A percentile compares a stretch with the other conserved stretches of the same genome.
Evolutionary conservation across 306 rosid species (phyloP).

Genomic region (Quillaja saponaria): DNA sequence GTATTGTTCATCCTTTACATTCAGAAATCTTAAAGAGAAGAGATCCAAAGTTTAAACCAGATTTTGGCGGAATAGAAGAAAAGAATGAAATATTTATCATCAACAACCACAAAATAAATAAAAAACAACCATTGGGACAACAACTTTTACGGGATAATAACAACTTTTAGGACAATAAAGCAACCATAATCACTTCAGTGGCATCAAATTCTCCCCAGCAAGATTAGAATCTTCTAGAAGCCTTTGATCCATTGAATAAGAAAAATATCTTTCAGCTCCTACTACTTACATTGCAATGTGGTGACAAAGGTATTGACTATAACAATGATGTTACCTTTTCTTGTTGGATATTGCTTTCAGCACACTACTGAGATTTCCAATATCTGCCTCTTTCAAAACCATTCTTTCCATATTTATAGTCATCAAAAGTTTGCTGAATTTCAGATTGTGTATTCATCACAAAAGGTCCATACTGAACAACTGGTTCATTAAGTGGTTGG

Average conservation of each 20-base stretch:
- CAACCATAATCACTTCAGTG: slow-evolving; percentile 48
- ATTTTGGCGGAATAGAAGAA: too few relatives aligned
- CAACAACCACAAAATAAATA: slow-evolving; percentile 31
- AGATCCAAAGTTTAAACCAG: too few relatives aligned
- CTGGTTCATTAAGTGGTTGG: slow-evolving; percentile 80
- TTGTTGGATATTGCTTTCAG: neutral
- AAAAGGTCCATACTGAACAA: slow-evolving; percentile 87
- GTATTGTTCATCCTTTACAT: too few relatives aligned
- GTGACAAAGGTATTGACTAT: slow-evolving; percentile 41
- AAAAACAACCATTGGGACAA: neutral
- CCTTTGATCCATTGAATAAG: slow-evolving; percentile 29
- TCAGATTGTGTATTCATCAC: slow-evolving; percentile 94
- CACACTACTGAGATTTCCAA: slow-evolving; percentile 74
- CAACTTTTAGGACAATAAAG: slow-evolving; percentile 11
- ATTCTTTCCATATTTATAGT: slow-evolving; percentile 60
- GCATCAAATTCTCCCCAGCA: slow-evolving; percentile 32
- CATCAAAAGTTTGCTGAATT: slow-evolving; percentile 73
- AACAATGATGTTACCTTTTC: slow-evolving; percentile 38
- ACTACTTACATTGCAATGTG: slow-evolving; percentile 41
- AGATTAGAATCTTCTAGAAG: slow-evolving; percentile 62
- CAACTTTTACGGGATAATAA: too few relatives aligned
- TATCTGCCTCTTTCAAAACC: slow-evolving; percentile 81
- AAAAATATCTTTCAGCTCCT: slow-evolving; percentile 49
- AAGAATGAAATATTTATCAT: slow-evolving; percentile 21
- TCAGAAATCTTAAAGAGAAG: too few relatives aligned